These are phyloP conservation scores for Trichophyton verrucosum DNA, from an alignment of 2,329 filamentous ascomycete species.

Conservation along the genomic window DNA sequence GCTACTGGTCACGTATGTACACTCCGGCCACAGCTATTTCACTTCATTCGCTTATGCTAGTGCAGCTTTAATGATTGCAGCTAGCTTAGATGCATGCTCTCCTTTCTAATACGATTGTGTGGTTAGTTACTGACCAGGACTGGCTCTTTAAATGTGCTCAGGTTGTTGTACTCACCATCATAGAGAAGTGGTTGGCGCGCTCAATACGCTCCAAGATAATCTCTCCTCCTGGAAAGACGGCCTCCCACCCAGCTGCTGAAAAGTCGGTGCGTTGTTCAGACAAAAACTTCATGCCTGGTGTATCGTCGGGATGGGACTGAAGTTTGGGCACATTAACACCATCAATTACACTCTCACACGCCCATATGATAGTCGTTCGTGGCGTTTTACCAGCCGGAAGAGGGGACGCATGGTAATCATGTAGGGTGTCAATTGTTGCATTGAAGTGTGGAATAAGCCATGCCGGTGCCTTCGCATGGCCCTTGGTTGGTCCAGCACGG, in stretches of 20 bases:
- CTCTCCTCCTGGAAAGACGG: not conserved
- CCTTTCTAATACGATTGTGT: not conserved
- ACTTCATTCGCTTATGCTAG: not conserved
- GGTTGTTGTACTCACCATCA: not conserved
- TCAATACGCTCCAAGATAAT: not conserved
- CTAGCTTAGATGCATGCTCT: not conserved
- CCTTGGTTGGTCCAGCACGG: conserved; percentile 23
- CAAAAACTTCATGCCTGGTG: conserved; percentile 2
- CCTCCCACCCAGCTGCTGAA: not conserved
- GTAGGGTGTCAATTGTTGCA: conserved; percentile 37
- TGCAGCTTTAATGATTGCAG: not conserved
- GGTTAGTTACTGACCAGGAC: not conserved
- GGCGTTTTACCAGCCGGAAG: not conserved
- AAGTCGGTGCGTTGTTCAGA: not conserved
- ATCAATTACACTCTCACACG: not conserved
- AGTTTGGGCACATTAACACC: not conserved
- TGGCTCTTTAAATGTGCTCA: not conserved
- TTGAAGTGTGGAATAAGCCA: conserved; percentile 43
- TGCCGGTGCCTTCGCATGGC: conserved; percentile 26
- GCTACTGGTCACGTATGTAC: too few species aligned
- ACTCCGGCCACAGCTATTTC: too few species aligned
- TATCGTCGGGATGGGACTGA: not conserved
- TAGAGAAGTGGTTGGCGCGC: not conserved
- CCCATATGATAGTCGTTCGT: conserved; percentile 2
- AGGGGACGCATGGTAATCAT: conserved; percentile 30